phyloP scores from a whole-genome alignment of 345 rosid genomes.

The Hibiscus tridactylites region DNA sequence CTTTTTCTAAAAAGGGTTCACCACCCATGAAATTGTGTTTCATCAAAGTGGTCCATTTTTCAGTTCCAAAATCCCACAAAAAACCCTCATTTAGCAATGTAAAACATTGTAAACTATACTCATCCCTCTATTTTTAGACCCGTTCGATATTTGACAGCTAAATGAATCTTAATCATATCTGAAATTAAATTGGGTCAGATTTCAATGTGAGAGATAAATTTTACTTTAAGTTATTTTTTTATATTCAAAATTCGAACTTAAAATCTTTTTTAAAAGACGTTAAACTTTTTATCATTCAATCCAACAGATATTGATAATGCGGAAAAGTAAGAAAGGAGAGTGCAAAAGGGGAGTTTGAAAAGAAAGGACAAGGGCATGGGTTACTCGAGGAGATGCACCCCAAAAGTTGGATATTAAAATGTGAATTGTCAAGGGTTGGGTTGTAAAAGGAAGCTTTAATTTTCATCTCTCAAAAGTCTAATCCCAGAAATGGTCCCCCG shows the following conservation, averaged over 20 bases:
- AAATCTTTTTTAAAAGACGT: no score
- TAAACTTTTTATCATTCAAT: no score
- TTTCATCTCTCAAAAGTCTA: constrained; percentile 10
- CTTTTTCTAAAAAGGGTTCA: background rate
- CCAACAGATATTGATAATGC: no score
- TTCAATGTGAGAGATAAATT: no score
- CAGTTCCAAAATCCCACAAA: background rate
- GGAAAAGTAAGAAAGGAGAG: background rate
- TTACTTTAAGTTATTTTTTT: no score
- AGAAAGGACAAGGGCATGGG: background rate
- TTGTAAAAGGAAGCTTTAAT: background rate
- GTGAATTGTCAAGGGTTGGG: constrained; percentile 7
- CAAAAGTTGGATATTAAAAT: background rate
- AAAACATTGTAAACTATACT: background rate
- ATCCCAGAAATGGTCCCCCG: background rate
- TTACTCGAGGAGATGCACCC: constrained; percentile 6
- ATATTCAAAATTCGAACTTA: no score
- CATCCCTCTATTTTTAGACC: background rate
- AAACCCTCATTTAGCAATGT: background rate
- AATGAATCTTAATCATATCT: no score
- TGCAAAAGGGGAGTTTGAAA: background rate
- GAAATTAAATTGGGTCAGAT: no score
- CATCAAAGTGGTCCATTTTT: constrained; percentile 1
- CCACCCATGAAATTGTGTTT: background rate
- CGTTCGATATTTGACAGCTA: no score